Percentiles rank a stretch among this genome's conserved stretches.
These are phyloP conservation scores for Exobasidium rhododendri DNA, from an alignment of 1,284 basidiomycete genomes.

Conservation along the genomic window DNA sequence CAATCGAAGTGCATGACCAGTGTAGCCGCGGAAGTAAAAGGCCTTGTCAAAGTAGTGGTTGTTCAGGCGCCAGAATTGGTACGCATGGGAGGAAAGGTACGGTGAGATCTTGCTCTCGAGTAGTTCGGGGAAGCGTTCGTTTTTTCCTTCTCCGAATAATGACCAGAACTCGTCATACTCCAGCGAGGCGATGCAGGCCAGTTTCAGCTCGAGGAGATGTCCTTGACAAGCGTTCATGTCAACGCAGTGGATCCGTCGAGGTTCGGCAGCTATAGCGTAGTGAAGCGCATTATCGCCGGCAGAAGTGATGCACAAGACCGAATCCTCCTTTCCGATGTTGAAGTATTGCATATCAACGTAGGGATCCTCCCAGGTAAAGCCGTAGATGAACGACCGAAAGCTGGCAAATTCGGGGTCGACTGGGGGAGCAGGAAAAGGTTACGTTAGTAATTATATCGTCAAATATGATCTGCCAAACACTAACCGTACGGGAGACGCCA, in stretches of 20 bases:
- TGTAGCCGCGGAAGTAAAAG: conserved; percentile 74
- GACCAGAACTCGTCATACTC: conserved; percentile 69
- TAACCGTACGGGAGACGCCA: conserved; percentile 66
- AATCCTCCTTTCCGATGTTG: conserved; percentile 64
- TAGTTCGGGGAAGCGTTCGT: conserved; percentile 65
- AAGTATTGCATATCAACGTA: conserved; percentile 71
- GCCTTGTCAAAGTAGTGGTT: conserved; percentile 64
- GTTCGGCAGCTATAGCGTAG: conserved; percentile 69
- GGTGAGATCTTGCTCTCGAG: conserved; percentile 70
- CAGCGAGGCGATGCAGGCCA: conserved; percentile 65
- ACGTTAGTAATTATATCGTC: neutral
- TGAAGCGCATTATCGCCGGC: conserved; percentile 80
- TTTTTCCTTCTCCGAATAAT: conserved; percentile 69
- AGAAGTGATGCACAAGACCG: conserved; percentile 72
- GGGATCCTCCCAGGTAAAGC: conserved; percentile 77
- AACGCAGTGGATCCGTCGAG: conserved; percentile 66
- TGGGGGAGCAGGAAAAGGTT: neutral
- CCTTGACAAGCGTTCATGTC: conserved; percentile 70
- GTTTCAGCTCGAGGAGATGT: conserved; percentile 74
- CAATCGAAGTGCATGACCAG: conserved; percentile 63
- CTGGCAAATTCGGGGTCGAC: conserved; percentile 70
- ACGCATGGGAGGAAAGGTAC: conserved; percentile 69
- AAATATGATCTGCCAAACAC: neutral
- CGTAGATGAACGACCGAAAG: conserved; percentile 72
- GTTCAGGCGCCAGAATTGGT: conserved; percentile 75